Evolutionary conservation across 2,329 filamentous ascomycete genomes (phyloP).

Genomic region (Lomentospora prolificans): DNA sequence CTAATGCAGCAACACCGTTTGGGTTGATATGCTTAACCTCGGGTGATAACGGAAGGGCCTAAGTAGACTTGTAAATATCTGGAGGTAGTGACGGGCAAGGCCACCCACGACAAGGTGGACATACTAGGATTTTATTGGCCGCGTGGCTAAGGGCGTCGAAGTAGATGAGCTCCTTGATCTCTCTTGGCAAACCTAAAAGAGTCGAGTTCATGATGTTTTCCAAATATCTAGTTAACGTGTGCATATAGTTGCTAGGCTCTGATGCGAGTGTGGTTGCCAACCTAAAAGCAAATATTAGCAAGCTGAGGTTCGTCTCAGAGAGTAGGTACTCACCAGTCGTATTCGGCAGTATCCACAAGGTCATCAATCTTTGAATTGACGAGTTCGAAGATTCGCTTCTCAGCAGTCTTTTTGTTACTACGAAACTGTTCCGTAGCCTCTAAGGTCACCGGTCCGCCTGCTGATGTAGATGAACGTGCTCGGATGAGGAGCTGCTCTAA

Average conservation of each 20-base stretch:
- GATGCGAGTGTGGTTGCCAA: conserved; percentile 46
- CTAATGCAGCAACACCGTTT: conserved; percentile 70
- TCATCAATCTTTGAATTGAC: conserved; percentile 99
- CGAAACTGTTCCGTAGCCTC: conserved; percentile 79
- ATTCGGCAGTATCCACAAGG: conserved; percentile 91
- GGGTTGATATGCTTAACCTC: conserved; percentile 81
- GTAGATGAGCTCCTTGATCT: conserved; percentile 97
- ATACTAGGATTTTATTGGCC: conserved; percentile 70
- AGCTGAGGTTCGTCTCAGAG: not conserved
- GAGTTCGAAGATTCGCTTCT: conserved; percentile 95
- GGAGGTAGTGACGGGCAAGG: conserved; percentile 14
- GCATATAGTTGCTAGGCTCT: conserved; percentile 88
- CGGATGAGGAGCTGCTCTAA: conserved; percentile 78
- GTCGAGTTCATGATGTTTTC: conserved; percentile 96
- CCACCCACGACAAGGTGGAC: conserved; percentile 17
- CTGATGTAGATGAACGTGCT: conserved; percentile 71
- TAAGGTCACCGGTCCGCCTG: conserved; percentile 69
- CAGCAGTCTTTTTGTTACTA: conserved; percentile 86
- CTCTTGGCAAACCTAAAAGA: conserved; percentile 79
- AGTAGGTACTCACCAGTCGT: conserved; percentile 60
- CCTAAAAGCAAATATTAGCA: conserved; percentile 25
- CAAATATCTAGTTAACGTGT: conserved; percentile 84
- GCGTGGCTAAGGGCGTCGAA: conserved; percentile 93
- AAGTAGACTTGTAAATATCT: not conserved
- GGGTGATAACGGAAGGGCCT: conserved; percentile 66